phyloP scores from a whole-genome alignment of 345 rosid species.

The Eucalyptus sideroxylon region DNA sequence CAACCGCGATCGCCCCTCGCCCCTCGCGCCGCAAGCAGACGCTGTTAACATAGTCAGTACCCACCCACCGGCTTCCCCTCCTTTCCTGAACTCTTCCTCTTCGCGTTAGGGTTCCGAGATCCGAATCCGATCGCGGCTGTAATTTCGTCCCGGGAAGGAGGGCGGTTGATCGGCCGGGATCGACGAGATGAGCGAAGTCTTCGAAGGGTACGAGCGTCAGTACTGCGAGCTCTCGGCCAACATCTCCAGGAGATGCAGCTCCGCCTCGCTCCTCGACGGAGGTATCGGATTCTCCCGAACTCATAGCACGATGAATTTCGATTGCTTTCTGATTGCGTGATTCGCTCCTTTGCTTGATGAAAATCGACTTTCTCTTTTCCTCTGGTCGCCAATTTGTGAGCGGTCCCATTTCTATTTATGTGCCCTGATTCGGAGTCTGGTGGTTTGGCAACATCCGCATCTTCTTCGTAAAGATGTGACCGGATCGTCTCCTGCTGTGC shows the following conservation, averaged over 20 bases:
- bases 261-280: slow-evolving; percentile 41
- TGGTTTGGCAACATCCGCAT: neutral
- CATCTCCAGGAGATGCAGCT: slow-evolving; percentile 67
- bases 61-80: neutral
- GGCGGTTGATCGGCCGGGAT: neutral
- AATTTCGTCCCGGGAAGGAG: neutral
- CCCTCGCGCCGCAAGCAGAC: neutral
- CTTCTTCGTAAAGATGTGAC: neutral
- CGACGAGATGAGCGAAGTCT: slow-evolving; percentile 68
- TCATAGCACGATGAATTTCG: neutral
- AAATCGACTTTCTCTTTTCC: neutral
- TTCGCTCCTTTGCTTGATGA: neutral
- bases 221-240: slow-evolving; percentile 88
- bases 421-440: neutral
- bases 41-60: neutral
- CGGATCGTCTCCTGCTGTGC: neutral
- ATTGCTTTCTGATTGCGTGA: neutral
- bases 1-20: neutral
- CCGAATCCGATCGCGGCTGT: neutral
- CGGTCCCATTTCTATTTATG: neutral
- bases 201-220: slow-evolving; percentile 87
- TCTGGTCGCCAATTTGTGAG: neutral
- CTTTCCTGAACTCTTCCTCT: neutral
- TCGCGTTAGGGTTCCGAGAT: neutral
- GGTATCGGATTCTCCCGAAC: slow-evolving; percentile 10